Conservation (phyloP, 2,329 filamentous ascomycete genomes). For the Purpureocillium takamizusanense region DNA sequence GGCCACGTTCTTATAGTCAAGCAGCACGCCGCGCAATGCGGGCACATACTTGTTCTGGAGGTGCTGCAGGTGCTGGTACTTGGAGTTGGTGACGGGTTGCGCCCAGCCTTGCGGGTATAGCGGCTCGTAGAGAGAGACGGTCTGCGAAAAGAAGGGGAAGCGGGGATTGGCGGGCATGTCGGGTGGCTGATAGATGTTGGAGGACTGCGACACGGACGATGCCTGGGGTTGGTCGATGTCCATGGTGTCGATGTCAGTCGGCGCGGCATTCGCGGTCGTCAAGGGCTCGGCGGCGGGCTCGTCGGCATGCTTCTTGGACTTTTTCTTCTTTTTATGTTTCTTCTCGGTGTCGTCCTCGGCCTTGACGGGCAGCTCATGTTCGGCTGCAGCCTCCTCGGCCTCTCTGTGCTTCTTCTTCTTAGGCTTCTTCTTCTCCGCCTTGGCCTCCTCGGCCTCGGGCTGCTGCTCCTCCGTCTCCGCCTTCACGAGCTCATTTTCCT, state of each 20-base stretch:
- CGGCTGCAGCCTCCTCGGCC: neutral
- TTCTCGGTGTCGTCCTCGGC: constrained; percentile 7
- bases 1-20: constrained; percentile 62
- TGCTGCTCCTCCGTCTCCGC: constrained; percentile 2
- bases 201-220: constrained; percentile 14
- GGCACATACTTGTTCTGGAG: constrained; percentile 70
- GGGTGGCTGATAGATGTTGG: constrained; percentile 26
- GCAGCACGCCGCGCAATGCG: constrained; percentile 62
- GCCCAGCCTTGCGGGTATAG: constrained; percentile 63
- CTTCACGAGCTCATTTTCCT: constrained; percentile 9
- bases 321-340: constrained; percentile 21
- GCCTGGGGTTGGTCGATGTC: constrained; percentile 25
- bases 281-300: constrained; percentile 7
- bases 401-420: constrained; percentile 22
- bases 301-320: constrained; percentile 21
- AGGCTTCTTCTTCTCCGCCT: constrained; percentile 7
- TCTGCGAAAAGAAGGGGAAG: constrained; percentile 72
- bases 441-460: constrained; percentile 2
- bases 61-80: constrained; percentile 66
- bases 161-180: constrained; percentile 29
- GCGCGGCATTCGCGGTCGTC: constrained; percentile 4
- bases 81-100: constrained; percentile 60
- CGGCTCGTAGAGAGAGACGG: constrained; percentile 70
- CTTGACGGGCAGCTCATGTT: constrained; percentile 13
- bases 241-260: constrained; percentile 24